Conservation (phyloP, 352 stramenopile species). For the Plasmopara muralis region DNA sequence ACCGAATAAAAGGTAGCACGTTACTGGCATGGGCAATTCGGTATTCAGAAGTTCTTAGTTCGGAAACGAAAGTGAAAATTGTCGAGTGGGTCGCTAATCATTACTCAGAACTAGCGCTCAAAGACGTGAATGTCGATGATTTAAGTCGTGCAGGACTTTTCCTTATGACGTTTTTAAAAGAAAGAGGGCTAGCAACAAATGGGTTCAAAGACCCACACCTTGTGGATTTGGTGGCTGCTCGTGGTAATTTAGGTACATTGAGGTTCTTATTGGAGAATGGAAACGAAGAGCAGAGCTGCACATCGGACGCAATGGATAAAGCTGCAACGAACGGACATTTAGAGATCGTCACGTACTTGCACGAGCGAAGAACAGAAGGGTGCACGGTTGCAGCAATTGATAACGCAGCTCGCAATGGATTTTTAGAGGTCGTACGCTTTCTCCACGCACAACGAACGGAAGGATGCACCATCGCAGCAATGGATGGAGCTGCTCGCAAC, state of each 20-base stretch:
- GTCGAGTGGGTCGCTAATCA: conserved; percentile 21
- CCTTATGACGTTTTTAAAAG: conserved; percentile 16
- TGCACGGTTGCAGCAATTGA: conserved; percentile 45
- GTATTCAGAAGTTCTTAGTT: conserved; percentile 16
- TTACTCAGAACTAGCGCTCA: conserved; percentile 11
- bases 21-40: conserved; percentile 23
- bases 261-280: conserved; percentile 15
- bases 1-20: conserved; percentile 11
- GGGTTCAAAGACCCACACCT: conserved; percentile 22
- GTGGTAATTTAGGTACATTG: conserved; percentile 19
- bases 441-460: conserved; percentile 15
- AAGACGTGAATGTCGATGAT: conserved; percentile 21
- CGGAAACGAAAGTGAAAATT: conserved; percentile 19
- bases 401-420: conserved; percentile 26
- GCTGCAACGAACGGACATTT: conserved; percentile 31
- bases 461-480: conserved; percentile 27
- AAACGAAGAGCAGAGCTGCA: conserved; percentile 7
- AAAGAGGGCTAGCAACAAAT: conserved; percentile 6
- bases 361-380: conserved; percentile 9
- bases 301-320: conserved; percentile 27
- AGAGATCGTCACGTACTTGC: conserved; percentile 31
- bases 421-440: conserved; percentile 29
- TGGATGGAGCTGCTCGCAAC: conserved; percentile 22
- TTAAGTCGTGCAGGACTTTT: conserved; percentile 21
- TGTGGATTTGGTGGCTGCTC: conserved; percentile 20